Evolutionary conservation across 2,329 filamentous ascomycete genomes (phyloP).

Genomic region (Lasiodiplodia citricola): DNA sequence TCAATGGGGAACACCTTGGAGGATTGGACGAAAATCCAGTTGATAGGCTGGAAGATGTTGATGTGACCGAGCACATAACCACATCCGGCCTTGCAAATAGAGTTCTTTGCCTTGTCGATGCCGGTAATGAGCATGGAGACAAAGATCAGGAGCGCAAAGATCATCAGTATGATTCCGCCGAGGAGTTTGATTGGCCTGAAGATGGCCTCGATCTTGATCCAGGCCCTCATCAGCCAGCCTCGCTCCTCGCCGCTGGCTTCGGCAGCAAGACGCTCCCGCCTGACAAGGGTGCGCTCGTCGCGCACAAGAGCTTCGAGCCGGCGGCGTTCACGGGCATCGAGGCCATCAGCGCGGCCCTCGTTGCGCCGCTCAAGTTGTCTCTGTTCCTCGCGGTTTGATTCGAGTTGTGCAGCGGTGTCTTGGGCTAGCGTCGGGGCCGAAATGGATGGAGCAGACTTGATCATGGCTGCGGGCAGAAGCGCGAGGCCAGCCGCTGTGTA

Average conservation of each 20-base stretch:
- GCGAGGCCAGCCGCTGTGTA: constrained; percentile 91
- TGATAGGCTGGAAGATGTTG: constrained; percentile 93
- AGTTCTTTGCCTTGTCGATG: constrained; percentile 96
- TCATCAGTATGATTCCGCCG: constrained; percentile 77
- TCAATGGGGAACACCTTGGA: constrained; percentile 88
- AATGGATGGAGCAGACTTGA: constrained; percentile 87
- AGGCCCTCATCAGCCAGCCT: constrained; percentile 73
- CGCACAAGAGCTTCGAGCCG: constrained; percentile 86
- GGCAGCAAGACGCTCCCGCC: constrained; percentile 84
- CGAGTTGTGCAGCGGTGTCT: constrained; percentile 78
- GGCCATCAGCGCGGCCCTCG: constrained; percentile 72
- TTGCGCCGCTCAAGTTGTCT: constrained; percentile 88
- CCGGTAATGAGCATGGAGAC: constrained; percentile 93
- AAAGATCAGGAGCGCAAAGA: constrained; percentile 78
- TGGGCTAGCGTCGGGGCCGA: constrained; percentile 80
- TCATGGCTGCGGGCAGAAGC: constrained; percentile 84
- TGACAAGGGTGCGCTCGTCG: constrained; percentile 89
- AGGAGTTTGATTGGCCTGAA: constrained; percentile 89
- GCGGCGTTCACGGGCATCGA: constrained; percentile 83
- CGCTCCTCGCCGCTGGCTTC: constrained; percentile 81
- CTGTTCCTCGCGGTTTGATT: constrained; percentile 88
- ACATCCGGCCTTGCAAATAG: constrained; percentile 85
- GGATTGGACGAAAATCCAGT: constrained; percentile 83
- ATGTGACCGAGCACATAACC: constrained; percentile 89
- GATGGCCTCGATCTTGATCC: constrained; percentile 80